Evolutionary conservation across 2,329 filamentous ascomycete species (phyloP).

Genomic region (Orbilia brochopaga): DNA sequence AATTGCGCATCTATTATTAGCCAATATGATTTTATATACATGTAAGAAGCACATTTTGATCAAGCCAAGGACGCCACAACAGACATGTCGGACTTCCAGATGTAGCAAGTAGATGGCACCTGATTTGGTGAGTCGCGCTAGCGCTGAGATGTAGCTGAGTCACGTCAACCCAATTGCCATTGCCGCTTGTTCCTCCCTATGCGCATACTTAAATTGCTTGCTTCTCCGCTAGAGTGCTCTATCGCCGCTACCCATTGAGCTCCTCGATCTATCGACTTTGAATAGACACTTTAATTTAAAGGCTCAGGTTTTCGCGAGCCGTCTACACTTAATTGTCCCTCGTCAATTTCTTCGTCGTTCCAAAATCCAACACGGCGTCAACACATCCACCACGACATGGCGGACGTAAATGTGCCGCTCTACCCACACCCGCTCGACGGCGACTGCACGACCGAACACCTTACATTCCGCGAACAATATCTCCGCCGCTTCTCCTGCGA

Average conservation of each 20-base stretch:
- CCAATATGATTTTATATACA: too few relatives aligned
- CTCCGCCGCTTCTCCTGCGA: constrained; percentile 29
- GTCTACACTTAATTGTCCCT: too few relatives aligned
- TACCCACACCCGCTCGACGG: constrained; percentile 42
- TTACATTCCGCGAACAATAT: constrained; percentile 38
- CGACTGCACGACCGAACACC: neutral
- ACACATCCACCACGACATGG: neutral
- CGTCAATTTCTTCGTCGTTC: neutral
- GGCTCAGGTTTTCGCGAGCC: too few relatives aligned
- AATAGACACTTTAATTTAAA: too few relatives aligned
- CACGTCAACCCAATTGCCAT: constrained; percentile 8
- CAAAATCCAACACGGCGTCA: neutral
- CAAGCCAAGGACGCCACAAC: too few relatives aligned
- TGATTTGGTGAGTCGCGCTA: constrained; percentile 29
- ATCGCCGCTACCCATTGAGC: too few relatives aligned
- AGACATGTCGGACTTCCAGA: too few relatives aligned
- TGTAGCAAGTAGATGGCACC: constrained; percentile 23
- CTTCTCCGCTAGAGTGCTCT: too few relatives aligned
- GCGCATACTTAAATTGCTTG: neutral
- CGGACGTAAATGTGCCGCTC: neutral
- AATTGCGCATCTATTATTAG: too few relatives aligned
- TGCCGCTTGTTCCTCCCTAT: neutral
- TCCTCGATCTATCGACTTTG: too few relatives aligned
- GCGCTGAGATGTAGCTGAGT: constrained; percentile 11
- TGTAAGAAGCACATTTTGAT: too few relatives aligned